Conservation (phyloP, 331 rosid genomes). For the Phaseolus coccineus region DNA sequence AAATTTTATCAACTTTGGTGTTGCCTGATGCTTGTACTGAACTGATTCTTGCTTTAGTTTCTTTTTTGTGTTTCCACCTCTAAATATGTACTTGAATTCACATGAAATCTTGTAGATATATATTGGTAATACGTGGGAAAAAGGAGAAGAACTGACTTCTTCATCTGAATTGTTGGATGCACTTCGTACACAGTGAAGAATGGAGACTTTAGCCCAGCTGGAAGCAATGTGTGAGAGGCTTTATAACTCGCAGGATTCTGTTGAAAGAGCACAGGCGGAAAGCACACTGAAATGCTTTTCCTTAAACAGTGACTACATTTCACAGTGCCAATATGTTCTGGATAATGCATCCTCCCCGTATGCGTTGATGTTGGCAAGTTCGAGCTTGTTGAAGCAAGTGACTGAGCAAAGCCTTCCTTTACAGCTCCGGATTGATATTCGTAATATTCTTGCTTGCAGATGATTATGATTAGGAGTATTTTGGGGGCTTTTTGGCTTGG, state of each 20-base stretch:
- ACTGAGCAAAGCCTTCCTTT: constrained; percentile 88
- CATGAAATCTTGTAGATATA: constrained; percentile 54
- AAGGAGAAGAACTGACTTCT: constrained; percentile 53
- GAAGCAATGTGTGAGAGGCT: constrained; percentile 95
- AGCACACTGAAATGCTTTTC: constrained; percentile 92
- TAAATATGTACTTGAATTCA: constrained; percentile 51
- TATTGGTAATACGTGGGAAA: constrained; percentile 48
- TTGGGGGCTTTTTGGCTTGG: constrained; percentile 40
- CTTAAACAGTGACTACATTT: constrained; percentile 78
- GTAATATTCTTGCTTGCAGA: constrained; percentile 61
- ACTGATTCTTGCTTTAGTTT: constrained; percentile 38
- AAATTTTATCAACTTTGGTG: constrained; percentile 46
- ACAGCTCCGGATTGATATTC: constrained; percentile 93
- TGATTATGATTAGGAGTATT: constrained; percentile 42
- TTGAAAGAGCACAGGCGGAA: constrained; percentile 94
- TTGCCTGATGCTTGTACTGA: constrained; percentile 47
- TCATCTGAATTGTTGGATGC: constrained; percentile 52
- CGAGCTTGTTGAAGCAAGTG: constrained; percentile 98
- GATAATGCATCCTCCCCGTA: constrained; percentile 91
- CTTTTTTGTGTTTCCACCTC: constrained; percentile 46
- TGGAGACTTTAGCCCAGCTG: constrained; percentile 91
- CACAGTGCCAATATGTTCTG: constrained; percentile 94
- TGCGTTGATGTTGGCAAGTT: constrained; percentile 95
- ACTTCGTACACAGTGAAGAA: constrained; percentile 56
- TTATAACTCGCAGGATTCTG: constrained; percentile 92